A percentile compares a stretch with the other conserved stretches of the same genome.
These are phyloP conservation scores for Botrytis squamosa DNA, from an alignment of 2,329 filamentous ascomycete species.

Conservation along the genomic window DNA sequence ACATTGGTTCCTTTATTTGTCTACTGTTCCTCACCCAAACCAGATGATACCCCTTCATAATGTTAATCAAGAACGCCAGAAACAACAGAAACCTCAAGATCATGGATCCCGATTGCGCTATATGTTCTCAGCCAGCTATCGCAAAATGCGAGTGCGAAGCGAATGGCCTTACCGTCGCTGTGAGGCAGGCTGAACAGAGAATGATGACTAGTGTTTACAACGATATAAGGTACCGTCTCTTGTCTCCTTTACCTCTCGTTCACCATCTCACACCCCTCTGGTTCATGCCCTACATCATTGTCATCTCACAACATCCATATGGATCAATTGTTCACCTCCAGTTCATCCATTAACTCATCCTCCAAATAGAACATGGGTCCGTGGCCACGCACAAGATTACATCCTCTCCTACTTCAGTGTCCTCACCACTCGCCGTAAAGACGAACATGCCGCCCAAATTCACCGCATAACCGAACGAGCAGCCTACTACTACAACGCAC, in stretches of 20 bases:
- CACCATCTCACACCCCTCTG: not conserved
- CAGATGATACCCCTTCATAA: conserved; percentile 32
- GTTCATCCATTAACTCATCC: not conserved
- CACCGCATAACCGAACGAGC: conserved; percentile 56
- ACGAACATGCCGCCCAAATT: conserved; percentile 54
- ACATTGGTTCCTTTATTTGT: not conserved
- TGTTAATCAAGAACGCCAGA: conserved; percentile 35
- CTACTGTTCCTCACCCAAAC: not conserved
- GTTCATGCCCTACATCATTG: not conserved
- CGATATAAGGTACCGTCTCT: conserved; percentile 57
- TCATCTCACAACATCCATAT: not conserved
- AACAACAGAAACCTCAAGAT: conserved; percentile 48
- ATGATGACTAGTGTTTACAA: conserved; percentile 63
- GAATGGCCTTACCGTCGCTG: conserved; percentile 60
- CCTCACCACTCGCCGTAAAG: conserved; percentile 60
- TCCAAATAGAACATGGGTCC: conserved; percentile 58
- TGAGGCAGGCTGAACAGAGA: conserved; percentile 60
- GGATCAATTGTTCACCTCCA: not conserved
- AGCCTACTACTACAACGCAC: conserved; percentile 56
- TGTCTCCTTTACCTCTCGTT: conserved; percentile 7
- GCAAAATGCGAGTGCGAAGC: conserved; percentile 64
- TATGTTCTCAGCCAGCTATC: conserved; percentile 60
- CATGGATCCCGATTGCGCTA: conserved; percentile 70
- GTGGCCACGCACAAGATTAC: conserved; percentile 64
- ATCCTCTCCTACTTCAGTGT: conserved; percentile 64